Conservation (phyloP, 371 early-diverging fungal species). For the Saksenaea vasiformis region DNA sequence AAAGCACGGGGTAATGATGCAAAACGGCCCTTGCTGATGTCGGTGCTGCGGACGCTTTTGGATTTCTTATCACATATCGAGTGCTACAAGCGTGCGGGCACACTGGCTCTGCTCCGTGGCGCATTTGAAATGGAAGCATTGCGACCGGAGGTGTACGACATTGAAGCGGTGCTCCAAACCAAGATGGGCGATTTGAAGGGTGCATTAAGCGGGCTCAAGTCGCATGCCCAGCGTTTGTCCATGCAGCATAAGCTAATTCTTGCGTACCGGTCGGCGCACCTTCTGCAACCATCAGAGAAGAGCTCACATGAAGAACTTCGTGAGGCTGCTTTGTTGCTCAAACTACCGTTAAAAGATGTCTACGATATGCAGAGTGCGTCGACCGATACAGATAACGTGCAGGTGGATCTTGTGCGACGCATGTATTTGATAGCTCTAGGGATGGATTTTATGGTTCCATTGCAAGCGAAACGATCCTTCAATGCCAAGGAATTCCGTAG, state of each 20-base stretch:
- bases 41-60: constrained; percentile 29
- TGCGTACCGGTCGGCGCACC: constrained; percentile 22
- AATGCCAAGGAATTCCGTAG: constrained; percentile 2
- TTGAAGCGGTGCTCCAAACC: constrained; percentile 20
- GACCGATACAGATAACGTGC: constrained; percentile 8
- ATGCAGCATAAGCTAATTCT: constrained; percentile 6
- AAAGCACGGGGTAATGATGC: constrained; percentile 22
- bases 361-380: constrained; percentile 11
- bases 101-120: constrained; percentile 25
- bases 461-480: constrained; percentile 5
- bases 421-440: constrained; percentile 22
- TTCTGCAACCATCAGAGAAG: constrained; percentile 3
- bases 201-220: constrained; percentile 6
- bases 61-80: constrained; percentile 25
- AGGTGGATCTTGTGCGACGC: constrained; percentile 23
- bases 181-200: constrained; percentile 10
- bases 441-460: constrained; percentile 20
- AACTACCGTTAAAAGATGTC: constrained; percentile 12
- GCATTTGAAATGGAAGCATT: constrained; percentile 10
- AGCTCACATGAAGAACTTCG: constrained; percentile 15
- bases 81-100: constrained; percentile 30
- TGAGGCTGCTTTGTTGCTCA: constrained; percentile 16
- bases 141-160: constrained; percentile 29
- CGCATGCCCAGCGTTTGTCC: background rate
- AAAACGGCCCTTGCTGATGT: constrained; percentile 34